Conservation (phyloP, 176 grass and related monocot genomes). For the Oryza rufipogon region DNA sequence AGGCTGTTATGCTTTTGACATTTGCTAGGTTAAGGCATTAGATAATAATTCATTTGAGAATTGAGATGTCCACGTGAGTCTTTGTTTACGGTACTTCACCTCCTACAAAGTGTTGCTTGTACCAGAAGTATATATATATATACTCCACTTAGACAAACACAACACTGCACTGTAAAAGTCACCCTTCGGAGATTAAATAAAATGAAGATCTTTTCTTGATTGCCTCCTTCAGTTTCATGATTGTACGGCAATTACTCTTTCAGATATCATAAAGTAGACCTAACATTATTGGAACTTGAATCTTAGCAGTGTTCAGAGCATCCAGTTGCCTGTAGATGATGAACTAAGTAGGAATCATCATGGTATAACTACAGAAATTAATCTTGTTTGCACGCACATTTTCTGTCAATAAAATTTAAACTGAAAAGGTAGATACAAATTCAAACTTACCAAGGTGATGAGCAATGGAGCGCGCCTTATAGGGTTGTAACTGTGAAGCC, state of each 20-base stretch:
- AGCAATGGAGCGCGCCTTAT: background rate
- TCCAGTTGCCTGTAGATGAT: background rate
- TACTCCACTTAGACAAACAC: slow-evolving; percentile 15
- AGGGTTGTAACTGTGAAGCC: background rate
- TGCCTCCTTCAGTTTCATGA: slow-evolving; percentile 21
- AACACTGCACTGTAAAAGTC: slow-evolving; percentile 21
- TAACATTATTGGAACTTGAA: background rate
- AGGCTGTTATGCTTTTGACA: slow-evolving; percentile 12
- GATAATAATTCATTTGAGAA: background rate
- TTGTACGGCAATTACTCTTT: slow-evolving; percentile 23
- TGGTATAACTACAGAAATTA: background rate
- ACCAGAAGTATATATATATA: slow-evolving; percentile 12
- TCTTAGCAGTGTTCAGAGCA: background rate
- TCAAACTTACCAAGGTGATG: slow-evolving; percentile 20
- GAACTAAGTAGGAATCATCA: background rate
- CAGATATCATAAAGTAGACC: slow-evolving; percentile 1
- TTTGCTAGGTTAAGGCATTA: background rate
- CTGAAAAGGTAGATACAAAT: background rate
- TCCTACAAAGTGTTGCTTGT: slow-evolving; percentile 39
- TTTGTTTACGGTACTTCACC: background rate
- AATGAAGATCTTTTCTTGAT: background rate
- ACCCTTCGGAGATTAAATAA: background rate
- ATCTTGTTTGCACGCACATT: background rate
- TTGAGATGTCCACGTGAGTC: slow-evolving; percentile 20
- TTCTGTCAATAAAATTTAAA: background rate